Percentiles rank a stretch among this genome's conserved stretches.
These are phyloP conservation scores for Medicago truncatula DNA, from an alignment of 306 rosid species.

Conservation along the genomic window MtrunA17r5.0-ANR NC_053042.1:9555001-9555500, in stretches of 20 bases:
- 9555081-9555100: conserved; percentile 1
- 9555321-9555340: conserved; percentile 26
- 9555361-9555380: conserved; percentile 37
- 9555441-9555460: conserved; percentile 1
- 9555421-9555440: conserved; percentile 19
- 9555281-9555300: conserved; percentile 2
- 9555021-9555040: not conserved
- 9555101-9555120: conserved; percentile 24
- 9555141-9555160: conserved; percentile 29
- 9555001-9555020: conserved; percentile 24
- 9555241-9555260: conserved; percentile 28
- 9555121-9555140: not conserved
- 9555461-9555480: not conserved
- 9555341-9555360: conserved; percentile 17
- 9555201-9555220: not conserved
- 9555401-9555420: conserved; percentile 8
- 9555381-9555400: conserved; percentile 28
- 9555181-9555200: conserved; percentile 33
- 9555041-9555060: conserved; percentile 20
- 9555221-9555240: conserved; percentile 30
- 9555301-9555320: conserved; percentile 23
- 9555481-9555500: conserved; percentile 18
- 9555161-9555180: conserved; percentile 31
- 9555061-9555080: conserved; percentile 2
- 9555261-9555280: conserved; percentile 25